Evolutionary conservation across 1,139 yeast genomes (phyloP), one percentile per base, ranked within the genome.

Genomic region (Yamadazyma pseudoaaseri): DNA sequence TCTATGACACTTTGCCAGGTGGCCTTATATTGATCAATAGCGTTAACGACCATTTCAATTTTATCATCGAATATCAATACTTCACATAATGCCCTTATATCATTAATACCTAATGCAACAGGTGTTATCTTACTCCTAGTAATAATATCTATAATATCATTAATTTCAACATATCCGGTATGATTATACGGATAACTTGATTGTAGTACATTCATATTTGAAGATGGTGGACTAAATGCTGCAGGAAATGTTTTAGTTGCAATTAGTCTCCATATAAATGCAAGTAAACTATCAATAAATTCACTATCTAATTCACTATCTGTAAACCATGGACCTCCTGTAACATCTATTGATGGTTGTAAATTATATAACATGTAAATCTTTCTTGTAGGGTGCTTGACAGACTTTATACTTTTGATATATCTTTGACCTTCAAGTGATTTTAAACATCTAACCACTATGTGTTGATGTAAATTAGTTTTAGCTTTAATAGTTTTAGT

Each of bases 271-370:
- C 97, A 92, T 11, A 90, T 80, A 29, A 90, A 92, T 16, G 86
- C 79, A 44, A 86, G 62, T 39, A 92, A 63, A 31, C 87, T 81
- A 47, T 87, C 94, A 40, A 92, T 90, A 54, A 92, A 92, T 55
- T 90, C 98, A 3, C 90, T 81, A 53, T 92, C 99, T 41, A 92
- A 71, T 57, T 92, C 98, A 21, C 90, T 80, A 55, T 94, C 98
- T 0, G 97, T 89, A 58, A 90, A 94, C 98, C 98, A 92, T 3
- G 98, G 98, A 1, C 98, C 99, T 42, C 99, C 99, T 0, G 98
- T 92, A 27, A 92, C 94, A 48, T 90, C 97, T 23, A 86, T 80
- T 4, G 95, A 83, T 6, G 99, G 99, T 55, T 87, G 96, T 47
- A 94, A 64, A 51, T 87, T 83, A 56, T 89, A 90, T 41, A 94